Conservation (phyloP, 2,329 filamentous ascomycete genomes). For the Thelonectria blattea region DNA sequence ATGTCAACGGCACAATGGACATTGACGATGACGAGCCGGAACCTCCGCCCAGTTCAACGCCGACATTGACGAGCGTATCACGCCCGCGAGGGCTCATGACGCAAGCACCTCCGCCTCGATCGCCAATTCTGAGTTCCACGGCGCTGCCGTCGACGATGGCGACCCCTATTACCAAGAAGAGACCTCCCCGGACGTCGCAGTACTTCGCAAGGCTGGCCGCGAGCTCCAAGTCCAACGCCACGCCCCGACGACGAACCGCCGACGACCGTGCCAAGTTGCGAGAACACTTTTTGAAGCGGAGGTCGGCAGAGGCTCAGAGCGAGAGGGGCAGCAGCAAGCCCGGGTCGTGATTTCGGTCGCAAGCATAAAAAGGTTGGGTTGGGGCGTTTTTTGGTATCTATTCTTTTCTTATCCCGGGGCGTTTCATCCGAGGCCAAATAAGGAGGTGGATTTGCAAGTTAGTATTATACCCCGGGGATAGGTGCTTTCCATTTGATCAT, state of each 20-base stretch:
- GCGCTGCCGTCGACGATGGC: constrained; percentile 26
- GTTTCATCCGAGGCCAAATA: not conserved
- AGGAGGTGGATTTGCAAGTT: not conserved
- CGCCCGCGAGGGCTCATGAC: constrained; percentile 16
- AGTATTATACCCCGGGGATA: constrained; percentile 2
- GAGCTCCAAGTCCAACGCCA: constrained; percentile 18
- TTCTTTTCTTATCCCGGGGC: not conserved
- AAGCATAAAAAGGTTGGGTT: not conserved
- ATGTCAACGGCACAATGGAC: constrained; percentile 26
- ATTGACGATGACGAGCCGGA: constrained; percentile 15
- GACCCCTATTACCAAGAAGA: constrained; percentile 22
- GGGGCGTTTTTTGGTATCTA: not conserved
- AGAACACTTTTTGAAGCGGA: constrained; percentile 38
- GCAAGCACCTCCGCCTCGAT: constrained; percentile 26
- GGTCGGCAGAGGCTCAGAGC: constrained; percentile 17
- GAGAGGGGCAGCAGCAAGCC: constrained; percentile 26
- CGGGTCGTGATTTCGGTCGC: not conserved
- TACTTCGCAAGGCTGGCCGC: constrained; percentile 33
- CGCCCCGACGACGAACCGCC: constrained; percentile 22
- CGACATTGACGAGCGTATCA: constrained; percentile 13
- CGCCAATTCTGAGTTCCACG: constrained; percentile 26
- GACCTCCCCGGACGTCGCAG: constrained; percentile 29
- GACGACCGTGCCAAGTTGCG: constrained; percentile 36
- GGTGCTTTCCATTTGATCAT: not conserved
- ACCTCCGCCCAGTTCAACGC: not conserved